A percentile compares a stretch with the other conserved stretches of the same genome.
These are phyloP conservation scores for Mediolabrus comicus DNA, from an alignment of 108 stramenopile genomes.

Conservation along the genomic window DNA sequence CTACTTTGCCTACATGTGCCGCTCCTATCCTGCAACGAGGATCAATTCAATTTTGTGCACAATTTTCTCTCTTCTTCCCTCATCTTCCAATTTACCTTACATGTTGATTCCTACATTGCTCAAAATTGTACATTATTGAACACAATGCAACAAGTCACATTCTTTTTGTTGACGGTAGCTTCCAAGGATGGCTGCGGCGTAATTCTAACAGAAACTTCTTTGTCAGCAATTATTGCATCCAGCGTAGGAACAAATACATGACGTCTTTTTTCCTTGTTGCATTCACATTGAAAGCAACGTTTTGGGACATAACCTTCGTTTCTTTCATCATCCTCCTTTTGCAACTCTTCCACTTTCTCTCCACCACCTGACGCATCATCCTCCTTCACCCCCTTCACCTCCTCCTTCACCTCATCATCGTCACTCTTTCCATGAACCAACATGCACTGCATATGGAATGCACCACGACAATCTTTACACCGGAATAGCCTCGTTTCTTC, in stretches of 20 bases:
- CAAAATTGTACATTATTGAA: too few species aligned
- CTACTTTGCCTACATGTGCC: too few species aligned
- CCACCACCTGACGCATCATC: background rate
- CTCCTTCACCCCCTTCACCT: background rate
- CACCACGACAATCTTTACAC: slow-evolving; percentile 33
- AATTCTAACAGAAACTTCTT: slow-evolving; percentile 8
- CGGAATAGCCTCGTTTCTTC: background rate
- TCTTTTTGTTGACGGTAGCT: background rate
- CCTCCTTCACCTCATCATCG: background rate
- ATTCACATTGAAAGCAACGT: slow-evolving; percentile 24
- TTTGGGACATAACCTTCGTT: background rate
- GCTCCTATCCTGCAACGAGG: too few species aligned
- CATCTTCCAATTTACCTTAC: too few species aligned
- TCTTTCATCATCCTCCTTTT: background rate
- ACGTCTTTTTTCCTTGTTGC: background rate
- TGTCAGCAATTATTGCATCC: slow-evolving; percentile 19
- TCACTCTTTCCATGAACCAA: slow-evolving; percentile 7
- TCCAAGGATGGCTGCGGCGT: slow-evolving; percentile 1
- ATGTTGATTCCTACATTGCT: too few species aligned
- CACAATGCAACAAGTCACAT: slow-evolving; percentile 3
- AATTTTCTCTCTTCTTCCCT: too few species aligned
- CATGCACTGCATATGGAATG: slow-evolving; percentile 41
- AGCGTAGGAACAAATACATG: background rate
- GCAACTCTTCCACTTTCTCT: background rate
- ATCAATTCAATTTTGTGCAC: too few species aligned